phyloP scores from a whole-genome alignment of 164 flowering plant genomes.

The Berberis vulgaris region DNA sequence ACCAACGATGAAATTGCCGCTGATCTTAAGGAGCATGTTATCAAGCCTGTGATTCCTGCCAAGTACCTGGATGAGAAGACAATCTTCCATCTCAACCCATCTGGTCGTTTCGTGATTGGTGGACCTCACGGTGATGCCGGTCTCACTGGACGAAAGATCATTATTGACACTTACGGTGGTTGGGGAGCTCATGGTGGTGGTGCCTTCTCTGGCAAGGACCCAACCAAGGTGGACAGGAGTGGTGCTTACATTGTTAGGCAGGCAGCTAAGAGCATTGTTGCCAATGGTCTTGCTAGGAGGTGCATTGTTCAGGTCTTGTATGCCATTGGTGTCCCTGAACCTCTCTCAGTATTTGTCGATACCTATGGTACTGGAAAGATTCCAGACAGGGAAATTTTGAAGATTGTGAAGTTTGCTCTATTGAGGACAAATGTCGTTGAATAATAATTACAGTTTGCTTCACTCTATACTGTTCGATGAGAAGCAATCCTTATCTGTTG shows the following conservation, averaged over 20 bases:
- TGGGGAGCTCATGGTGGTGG: conserved; percentile 90
- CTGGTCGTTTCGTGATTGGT: conserved; percentile 75
- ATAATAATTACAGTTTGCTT: too few relatives aligned
- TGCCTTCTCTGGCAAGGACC: conserved; percentile 79
- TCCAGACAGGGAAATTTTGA: conserved; percentile 64
- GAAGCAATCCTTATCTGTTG: too few relatives aligned
- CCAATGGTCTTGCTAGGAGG: conserved; percentile 62
- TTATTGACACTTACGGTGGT: conserved; percentile 73
- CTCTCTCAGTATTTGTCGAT: conserved; percentile 66
- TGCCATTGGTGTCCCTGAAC: conserved; percentile 80
- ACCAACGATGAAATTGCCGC: conserved; percentile 72
- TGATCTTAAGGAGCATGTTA: conserved; percentile 71
- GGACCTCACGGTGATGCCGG: conserved; percentile 87
- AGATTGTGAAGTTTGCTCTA: conserved; percentile 75
- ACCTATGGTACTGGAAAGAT: conserved; percentile 60
- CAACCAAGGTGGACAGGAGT: conserved; percentile 75
- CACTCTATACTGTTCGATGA: too few relatives aligned
- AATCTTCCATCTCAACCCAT: conserved; percentile 80
- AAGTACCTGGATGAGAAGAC: conserved; percentile 75
- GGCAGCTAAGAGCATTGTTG: conserved; percentile 77
- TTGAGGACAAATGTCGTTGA: too few relatives aligned
- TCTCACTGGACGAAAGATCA: conserved; percentile 74
- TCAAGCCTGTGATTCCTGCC: conserved; percentile 63
- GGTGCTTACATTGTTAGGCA: conserved; percentile 78
- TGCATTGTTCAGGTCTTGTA: conserved; percentile 73